A percentile compares a stretch with the other conserved stretches of the same genome.
These are phyloP conservation scores for Fusarium torreyae DNA, from an alignment of 2,329 filamentous ascomycete genomes.

Conservation along the genomic window DNA sequence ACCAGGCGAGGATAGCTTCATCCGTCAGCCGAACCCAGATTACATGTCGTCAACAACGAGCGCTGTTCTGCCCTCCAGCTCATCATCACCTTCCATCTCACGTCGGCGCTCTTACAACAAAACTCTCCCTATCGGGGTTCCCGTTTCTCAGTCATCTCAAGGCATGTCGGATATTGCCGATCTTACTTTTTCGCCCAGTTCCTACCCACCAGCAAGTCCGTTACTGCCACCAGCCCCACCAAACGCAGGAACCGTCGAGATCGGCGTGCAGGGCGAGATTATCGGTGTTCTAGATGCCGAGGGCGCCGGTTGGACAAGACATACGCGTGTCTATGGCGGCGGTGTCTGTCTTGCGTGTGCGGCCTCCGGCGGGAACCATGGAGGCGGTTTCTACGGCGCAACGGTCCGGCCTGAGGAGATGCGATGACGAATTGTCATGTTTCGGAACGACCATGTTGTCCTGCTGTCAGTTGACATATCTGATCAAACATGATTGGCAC, in stretches of 20 bases:
- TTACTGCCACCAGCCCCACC: conserved; percentile 65
- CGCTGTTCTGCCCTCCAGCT: conserved; percentile 47
- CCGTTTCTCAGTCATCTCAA: conserved; percentile 47
- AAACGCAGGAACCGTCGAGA: conserved; percentile 51
- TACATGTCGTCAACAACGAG: conserved; percentile 59
- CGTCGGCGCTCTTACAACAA: conserved; percentile 62
- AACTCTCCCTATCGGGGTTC: conserved; percentile 56
- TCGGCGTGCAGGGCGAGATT: conserved; percentile 66
- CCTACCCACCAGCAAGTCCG: conserved; percentile 65
- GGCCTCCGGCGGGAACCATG: conserved; percentile 61
- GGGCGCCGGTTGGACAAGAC: conserved; percentile 68
- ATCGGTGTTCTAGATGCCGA: conserved; percentile 64
- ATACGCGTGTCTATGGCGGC: conserved; percentile 72
- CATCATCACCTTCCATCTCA: conserved; percentile 54
- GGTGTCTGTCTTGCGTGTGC: conserved; percentile 71
- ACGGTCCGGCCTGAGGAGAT: conserved; percentile 68
- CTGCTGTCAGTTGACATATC: conserved; percentile 21
- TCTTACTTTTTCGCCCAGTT: conserved; percentile 61
- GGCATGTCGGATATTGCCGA: conserved; percentile 47
- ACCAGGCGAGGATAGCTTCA: conserved; percentile 55
- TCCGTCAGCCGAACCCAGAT: conserved; percentile 67
- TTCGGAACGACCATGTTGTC: conserved; percentile 8
- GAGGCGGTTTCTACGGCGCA: conserved; percentile 68
- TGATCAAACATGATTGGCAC: conserved; percentile 16
- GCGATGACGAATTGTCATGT: conserved; percentile 52